These are phyloP conservation scores for Aspergillus awamori DNA, from an alignment of 2,329 filamentous ascomycete species.

Conservation along the genomic window DNA sequence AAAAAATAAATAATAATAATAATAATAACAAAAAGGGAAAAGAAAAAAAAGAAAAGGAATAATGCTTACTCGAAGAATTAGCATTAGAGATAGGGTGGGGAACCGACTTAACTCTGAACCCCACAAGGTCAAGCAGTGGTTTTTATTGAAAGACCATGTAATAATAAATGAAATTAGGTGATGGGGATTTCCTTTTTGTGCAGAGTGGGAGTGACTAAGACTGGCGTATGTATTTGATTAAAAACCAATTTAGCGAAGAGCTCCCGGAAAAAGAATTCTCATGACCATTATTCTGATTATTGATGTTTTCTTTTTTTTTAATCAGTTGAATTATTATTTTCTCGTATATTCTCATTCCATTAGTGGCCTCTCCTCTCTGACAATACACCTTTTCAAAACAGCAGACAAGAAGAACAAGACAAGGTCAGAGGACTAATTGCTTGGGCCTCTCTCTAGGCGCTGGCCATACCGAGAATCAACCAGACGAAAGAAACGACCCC, in stretches of 20 bases:
- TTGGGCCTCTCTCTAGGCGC: constrained; percentile 15
- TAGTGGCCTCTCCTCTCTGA: too few relatives aligned
- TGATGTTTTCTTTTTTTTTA: neutral
- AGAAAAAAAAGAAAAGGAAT: constrained; percentile 13
- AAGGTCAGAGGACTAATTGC: constrained; percentile 10
- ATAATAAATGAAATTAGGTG: neutral
- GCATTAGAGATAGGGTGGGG: constrained; percentile 22
- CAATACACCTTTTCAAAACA: too few relatives aligned
- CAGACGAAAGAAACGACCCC: constrained; percentile 4
- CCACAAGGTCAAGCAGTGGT: constrained; percentile 21
- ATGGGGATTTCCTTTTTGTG: constrained; percentile 14
- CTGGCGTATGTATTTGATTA: constrained; percentile 1
- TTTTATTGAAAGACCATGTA: constrained; percentile 13
- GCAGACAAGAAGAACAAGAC: neutral
- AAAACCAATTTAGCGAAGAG: neutral
- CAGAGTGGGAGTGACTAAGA: neutral
- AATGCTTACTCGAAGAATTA: constrained; percentile 13
- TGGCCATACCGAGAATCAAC: constrained; percentile 16
- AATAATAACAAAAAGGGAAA: constrained; percentile 12
- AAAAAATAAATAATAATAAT: constrained; percentile 6
- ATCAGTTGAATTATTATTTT: neutral
- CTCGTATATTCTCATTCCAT: neutral
- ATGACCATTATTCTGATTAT: neutral
- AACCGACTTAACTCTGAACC: constrained; percentile 23
- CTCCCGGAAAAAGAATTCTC: neutral